phyloP scores from a whole-genome alignment of 768 basidiomycete species.

The Tulasnella sp. region DNA sequence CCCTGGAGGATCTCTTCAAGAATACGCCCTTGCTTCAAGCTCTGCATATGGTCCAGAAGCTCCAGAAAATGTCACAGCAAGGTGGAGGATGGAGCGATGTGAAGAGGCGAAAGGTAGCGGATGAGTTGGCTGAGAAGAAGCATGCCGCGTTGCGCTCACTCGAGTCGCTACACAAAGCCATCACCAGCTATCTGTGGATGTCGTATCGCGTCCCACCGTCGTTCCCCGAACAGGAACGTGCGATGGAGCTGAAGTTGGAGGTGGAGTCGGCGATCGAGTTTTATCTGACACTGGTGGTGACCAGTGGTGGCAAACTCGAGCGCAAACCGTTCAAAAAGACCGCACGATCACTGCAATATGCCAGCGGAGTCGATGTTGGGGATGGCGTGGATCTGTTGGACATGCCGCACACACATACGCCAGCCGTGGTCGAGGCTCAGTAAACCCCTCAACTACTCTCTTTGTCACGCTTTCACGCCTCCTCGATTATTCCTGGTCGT shows the following conservation, averaged over 20 bases:
- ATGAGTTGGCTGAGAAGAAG: slow-evolving; percentile 17
- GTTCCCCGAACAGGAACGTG: slow-evolving; percentile 48
- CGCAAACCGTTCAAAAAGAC: too few species aligned
- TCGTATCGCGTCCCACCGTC: slow-evolving; percentile 55
- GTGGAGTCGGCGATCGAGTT: slow-evolving; percentile 62
- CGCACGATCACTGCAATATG: too few species aligned
- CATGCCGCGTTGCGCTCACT: slow-evolving; percentile 30
- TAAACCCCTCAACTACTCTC: too few species aligned
- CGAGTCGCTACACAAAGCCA: slow-evolving; percentile 65
- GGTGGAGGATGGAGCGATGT: neutral
- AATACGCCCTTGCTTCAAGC: slow-evolving; percentile 32
- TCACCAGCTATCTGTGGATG: slow-evolving; percentile 81
- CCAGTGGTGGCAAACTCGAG: neutral
- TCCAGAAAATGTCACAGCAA: slow-evolving; percentile 23
- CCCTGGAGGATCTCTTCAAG: slow-evolving; percentile 32
- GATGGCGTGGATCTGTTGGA: too few species aligned
- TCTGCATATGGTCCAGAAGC: slow-evolving; percentile 35
- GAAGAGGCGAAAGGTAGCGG: slow-evolving; percentile 12
- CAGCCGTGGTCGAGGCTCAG: too few species aligned
- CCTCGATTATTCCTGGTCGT: too few species aligned
- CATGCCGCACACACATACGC: too few species aligned
- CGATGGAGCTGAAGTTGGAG: slow-evolving; percentile 44
- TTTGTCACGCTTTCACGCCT: too few species aligned
- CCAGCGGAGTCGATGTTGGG: too few species aligned
- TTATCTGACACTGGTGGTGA: slow-evolving; percentile 29